Base-by-base conservation (phyloP, 495 filamentous ascomycete genomes). In the Diplogelasinospora grovesii region DNA sequence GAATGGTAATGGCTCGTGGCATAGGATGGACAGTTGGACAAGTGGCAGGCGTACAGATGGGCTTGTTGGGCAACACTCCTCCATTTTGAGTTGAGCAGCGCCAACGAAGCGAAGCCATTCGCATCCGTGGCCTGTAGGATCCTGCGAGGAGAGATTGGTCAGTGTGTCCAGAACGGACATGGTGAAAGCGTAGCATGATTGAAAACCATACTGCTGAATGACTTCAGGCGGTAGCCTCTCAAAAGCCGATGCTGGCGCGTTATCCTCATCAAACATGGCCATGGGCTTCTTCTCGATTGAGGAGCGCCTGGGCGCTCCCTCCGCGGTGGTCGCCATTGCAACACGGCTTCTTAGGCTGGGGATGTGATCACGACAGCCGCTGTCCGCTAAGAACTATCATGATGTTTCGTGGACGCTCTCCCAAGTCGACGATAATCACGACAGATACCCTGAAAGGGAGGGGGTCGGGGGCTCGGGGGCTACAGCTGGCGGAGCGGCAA, bases 21-120 rank as follows among this genome's bases (percentile, higher is more conserved):
- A 41, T 79, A 85, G 11, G 82, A 83, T 1, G 80, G 75, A 51
- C 84, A 92, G 53, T 66, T 70, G 6, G 80, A 70, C 32, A 93
- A 73, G 46, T 93, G 86, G 51, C 85, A 66, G 25, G 79, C 79
- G 64, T 90, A 93, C 43, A 93, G 72, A 39, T 77, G 64, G 3
- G 78, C 61, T 32, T 79, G 79, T 53, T 86, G 77, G 8, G 86
- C 89, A 43, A 81, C 74, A 18, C 64, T 70, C 43, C 82, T 75
- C 86, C 86, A 93, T 71, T 78, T 75, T 36, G 73, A 68, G 62
- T 88, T 89, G 45, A 93, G 63, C n/a, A 89, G 61, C n/a, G 83
- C 71, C 39, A 93, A 67, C 21, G 86, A 92, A 18, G 86, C 84
- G 59, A 93, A 93, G 27, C 78, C 77, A 61, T 86, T 81, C 36